phyloP scores from a whole-genome alignment of 768 basidiomycete genomes.

The Mycena haematopus region DNA sequence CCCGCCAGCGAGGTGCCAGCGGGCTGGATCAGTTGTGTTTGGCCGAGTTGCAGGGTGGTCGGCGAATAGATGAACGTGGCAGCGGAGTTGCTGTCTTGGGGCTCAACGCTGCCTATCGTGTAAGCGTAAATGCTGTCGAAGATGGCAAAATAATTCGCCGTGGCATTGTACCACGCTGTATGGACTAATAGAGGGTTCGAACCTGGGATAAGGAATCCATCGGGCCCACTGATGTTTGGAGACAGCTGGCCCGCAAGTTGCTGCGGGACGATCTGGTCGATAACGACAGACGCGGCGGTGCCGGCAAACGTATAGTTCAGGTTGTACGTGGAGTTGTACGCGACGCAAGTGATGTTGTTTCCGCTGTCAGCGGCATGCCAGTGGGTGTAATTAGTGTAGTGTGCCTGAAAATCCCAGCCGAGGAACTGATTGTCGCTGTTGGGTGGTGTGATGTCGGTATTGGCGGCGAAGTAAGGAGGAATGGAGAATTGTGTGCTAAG shows the following conservation, averaged over 20 bases:
- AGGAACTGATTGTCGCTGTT: neutral
- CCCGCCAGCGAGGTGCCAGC: neutral
- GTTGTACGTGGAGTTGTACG: conserved; percentile 22
- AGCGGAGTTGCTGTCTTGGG: neutral
- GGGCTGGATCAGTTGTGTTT: neutral
- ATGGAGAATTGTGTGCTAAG: neutral
- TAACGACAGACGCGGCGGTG: neutral
- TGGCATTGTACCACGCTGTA: conserved; percentile 4
- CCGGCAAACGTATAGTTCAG: conserved; percentile 17
- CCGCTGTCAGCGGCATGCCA: neutral
- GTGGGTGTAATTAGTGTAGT: neutral
- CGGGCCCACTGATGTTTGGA: neutral
- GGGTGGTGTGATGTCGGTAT: neutral
- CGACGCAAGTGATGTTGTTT: conserved; percentile 10
- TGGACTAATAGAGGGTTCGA: neutral
- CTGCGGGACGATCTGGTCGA: neutral
- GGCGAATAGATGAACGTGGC: neutral
- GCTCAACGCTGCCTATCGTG: neutral
- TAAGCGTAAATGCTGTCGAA: conserved; percentile 2
- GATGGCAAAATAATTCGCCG: conserved; percentile 5
- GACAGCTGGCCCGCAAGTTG: conserved; percentile 7
- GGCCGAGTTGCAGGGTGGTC: neutral
- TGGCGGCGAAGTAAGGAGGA: conserved; percentile 5
- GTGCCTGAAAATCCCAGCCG: conserved; percentile 14
- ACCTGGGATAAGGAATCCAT: neutral